Percentiles rank a stretch among this genome's conserved stretches.
Conservation (phyloP, 805 yeast genomes). For the Nadsonia fulvescens region DNA sequence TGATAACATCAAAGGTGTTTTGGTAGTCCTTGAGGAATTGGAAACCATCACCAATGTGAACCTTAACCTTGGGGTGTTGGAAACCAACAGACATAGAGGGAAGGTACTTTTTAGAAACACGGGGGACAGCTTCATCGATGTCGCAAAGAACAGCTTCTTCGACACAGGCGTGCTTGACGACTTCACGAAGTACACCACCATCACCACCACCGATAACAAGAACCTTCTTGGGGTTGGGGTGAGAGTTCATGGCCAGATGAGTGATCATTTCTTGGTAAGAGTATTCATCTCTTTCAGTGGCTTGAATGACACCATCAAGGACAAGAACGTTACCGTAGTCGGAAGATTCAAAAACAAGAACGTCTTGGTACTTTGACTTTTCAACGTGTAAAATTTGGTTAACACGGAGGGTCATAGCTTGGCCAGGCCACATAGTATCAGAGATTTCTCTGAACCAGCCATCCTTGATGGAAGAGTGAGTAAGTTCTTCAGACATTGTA, state of each 20-base stretch:
- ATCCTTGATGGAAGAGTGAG: constrained; percentile 23
- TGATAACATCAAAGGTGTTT: constrained; percentile 82
- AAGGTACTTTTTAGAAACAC: constrained; percentile 68
- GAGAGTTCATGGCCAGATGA: constrained; percentile 81
- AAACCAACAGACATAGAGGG: constrained; percentile 78
- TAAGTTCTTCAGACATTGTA: constrained; percentile 13
- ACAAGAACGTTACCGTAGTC: constrained; percentile 92
- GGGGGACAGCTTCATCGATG: constrained; percentile 85
- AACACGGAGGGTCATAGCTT: constrained; percentile 53
- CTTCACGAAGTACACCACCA: constrained; percentile 93
- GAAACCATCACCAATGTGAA: constrained; percentile 94
- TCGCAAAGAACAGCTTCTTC: constrained; percentile 87
- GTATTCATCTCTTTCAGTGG: constrained; percentile 92
- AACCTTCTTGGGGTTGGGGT: constrained; percentile 86
- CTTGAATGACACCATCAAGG: constrained; percentile 87
- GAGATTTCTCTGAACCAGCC: constrained; percentile 75
- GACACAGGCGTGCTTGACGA: constrained; percentile 71
- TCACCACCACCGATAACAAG: constrained; percentile 97
- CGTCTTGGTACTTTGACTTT: constrained; percentile 62
- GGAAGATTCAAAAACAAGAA: constrained; percentile 77
- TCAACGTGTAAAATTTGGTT: constrained; percentile 47
- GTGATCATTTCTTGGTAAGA: constrained; percentile 93
- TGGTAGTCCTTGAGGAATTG: constrained; percentile 73
- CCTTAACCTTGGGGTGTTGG: constrained; percentile 74
- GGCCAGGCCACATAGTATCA: constrained; percentile 70